Evolutionary conservation across 345 rosid genomes (phyloP).

Genomic region (Brassica juncea): DNA sequence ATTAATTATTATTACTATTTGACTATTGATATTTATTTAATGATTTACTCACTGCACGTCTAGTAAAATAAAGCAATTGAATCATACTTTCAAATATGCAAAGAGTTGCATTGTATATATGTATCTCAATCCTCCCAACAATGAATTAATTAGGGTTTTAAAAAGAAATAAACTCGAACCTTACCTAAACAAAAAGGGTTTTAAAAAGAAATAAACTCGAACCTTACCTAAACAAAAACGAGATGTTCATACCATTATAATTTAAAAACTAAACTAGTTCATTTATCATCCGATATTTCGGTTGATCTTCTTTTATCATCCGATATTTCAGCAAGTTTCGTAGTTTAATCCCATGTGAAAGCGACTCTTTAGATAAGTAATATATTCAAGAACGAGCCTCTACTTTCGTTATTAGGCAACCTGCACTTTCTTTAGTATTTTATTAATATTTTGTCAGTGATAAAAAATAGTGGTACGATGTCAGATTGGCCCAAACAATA

Average conservation of each 20-base stretch:
- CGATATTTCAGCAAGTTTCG: not conserved
- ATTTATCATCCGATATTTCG: too few species aligned
- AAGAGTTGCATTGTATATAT: not conserved
- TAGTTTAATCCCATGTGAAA: conserved; percentile 26
- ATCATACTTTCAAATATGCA: conserved; percentile 13
- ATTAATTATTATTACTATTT: not conserved
- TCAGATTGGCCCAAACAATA: conserved; percentile 30
- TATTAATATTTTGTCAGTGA: conserved; percentile 8
- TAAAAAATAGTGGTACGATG: conserved; percentile 19
- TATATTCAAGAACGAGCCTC: conserved; percentile 15
- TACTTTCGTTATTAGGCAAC: conserved; percentile 23
- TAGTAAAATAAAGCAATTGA: conserved; percentile 6
- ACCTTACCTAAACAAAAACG: too few species aligned
- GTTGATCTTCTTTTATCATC: not conserved
- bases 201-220: not conserved
- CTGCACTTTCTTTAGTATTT: not conserved
- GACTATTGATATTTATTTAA: conserved; percentile 9
- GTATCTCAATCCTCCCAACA: not conserved
- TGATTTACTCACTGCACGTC: conserved; percentile 26
- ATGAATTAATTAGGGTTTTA: not conserved
- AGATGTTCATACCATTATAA: conserved; percentile 20
- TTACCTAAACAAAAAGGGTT: not conserved
- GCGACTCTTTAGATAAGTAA: not conserved
- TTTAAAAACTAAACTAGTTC: not conserved
- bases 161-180: too few species aligned